Evolutionary conservation across 2,329 filamentous ascomycete species (phyloP).

Genomic region (Chaetothyriales sp.): DNA sequence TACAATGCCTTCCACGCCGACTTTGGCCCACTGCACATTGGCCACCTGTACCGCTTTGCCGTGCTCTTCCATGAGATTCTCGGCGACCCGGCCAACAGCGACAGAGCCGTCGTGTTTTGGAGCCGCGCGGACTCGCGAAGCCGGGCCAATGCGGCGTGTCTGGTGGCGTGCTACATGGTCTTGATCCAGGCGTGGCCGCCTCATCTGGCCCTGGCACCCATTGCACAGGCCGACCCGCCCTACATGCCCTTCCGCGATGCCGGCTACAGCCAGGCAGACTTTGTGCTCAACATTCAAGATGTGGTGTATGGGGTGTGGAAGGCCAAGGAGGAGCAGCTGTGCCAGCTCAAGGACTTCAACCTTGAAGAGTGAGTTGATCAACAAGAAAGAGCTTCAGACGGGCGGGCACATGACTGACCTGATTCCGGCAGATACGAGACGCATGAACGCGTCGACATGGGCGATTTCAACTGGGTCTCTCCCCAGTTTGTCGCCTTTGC

Average conservation of each 20-base stretch:
- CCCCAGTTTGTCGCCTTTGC: constrained; percentile 92
- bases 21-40: constrained; percentile 93
- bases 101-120: constrained; percentile 88
- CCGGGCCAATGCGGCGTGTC: constrained; percentile 76
- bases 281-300: constrained; percentile 87
- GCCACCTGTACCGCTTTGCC: constrained; percentile 90
- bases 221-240: constrained; percentile 90
- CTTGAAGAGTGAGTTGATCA: constrained; percentile 56
- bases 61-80: constrained; percentile 92
- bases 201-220: constrained; percentile 84
- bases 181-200: constrained; percentile 95
- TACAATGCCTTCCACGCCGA: constrained; percentile 99
- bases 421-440: constrained; percentile 54
- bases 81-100: constrained; percentile 77
- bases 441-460: constrained; percentile 90
- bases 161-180: constrained; percentile 97
- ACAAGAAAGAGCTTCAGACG: neutral
- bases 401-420: neutral
- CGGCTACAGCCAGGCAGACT: constrained; percentile 96
- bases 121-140: constrained; percentile 82
- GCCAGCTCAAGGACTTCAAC: constrained; percentile 83
- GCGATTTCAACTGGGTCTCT: constrained; percentile 99
- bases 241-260: constrained; percentile 98
- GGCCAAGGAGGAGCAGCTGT: constrained; percentile 88
- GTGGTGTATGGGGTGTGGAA: constrained; percentile 98